Evolutionary conservation across 768 basidiomycete genomes (phyloP), one percentile per base, ranked within the genome.

Genomic region (Coprinellus aureogranulatus): DNA sequence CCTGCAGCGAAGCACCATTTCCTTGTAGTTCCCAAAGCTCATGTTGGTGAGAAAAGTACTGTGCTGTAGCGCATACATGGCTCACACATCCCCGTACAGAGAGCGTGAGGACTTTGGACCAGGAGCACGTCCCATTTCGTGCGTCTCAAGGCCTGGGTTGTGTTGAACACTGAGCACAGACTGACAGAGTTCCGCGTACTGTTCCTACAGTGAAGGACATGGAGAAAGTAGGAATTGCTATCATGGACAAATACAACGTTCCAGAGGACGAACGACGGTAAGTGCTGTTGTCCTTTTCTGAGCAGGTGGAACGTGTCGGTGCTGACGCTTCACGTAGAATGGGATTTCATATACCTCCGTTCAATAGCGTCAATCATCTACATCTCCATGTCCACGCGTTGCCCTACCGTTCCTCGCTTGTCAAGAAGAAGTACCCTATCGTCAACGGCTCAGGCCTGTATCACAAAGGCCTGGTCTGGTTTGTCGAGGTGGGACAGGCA

Each of bases 331-430:
- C n/a, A n/a, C n/a, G 34, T 55, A 90, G 90, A 60, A 76, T 91
- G 73, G 90, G 90, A 1, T 92, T 91, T 65, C 90, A 92, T 66
- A 88, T 91, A 53, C 87, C 90, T 0, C 90, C 90, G 0, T 89
- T 88, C 69, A 86, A 82, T 57, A 86, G 84, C 31, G 78, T 92
- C 4, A 65, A 83, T 34, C 90, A 92, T 65, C 75, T 92, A 16
- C 90, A 92, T 67, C 70, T 92, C 39, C 90, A 92, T 65, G 82
- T 87, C 23, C 86, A 88, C 47, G 84, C 75, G 3, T 67, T 89
- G 52, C 90, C 90, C 0, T 90, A 88, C 73, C 75, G 68, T 20
- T 79, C 81, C 0, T 41, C 55, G 2, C 41, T 65, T 8, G 68
- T 68, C 4, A 64, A 69, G 12, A 53, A 72, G 27, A 82, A 83